Percentiles rank a stretch among this genome's conserved stretches.
phyloP scores from a whole-genome alignment of 2,329 filamentous ascomycete genomes.

The Diaporthe sp. region DNA sequence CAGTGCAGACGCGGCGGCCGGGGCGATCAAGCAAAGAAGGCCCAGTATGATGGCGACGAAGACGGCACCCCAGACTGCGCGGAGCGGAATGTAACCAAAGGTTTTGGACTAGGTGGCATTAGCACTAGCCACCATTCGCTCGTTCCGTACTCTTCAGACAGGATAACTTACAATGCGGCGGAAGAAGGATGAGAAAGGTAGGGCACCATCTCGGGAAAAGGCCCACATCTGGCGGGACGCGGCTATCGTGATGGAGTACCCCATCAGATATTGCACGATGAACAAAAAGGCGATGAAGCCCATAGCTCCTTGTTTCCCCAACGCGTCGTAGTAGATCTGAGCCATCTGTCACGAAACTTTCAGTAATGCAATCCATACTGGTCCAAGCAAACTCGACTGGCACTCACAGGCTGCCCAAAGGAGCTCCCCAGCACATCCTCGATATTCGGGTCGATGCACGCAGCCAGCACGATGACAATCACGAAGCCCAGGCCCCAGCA shows the following conservation, averaged over 20 bases:
- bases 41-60: constrained; percentile 66
- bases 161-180: constrained; percentile 58
- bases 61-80: constrained; percentile 68
- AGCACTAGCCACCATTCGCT: background rate
- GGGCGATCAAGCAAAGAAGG: constrained; percentile 70
- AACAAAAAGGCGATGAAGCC: constrained; percentile 72
- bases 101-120: constrained; percentile 54
- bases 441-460: constrained; percentile 68
- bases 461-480: constrained; percentile 69
- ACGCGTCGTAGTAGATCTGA: constrained; percentile 72
- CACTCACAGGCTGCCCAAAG: constrained; percentile 72
- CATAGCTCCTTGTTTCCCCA: constrained; percentile 71
- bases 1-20: constrained; percentile 68
- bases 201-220: constrained; percentile 72
- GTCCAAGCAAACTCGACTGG: constrained; percentile 45
- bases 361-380: background rate
- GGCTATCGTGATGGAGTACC: constrained; percentile 69
- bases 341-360: constrained; percentile 45
- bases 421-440: constrained; percentile 60
- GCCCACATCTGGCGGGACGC: constrained; percentile 74
- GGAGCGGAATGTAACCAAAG: constrained; percentile 70
- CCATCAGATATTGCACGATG: constrained; percentile 74
- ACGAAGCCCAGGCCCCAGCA: constrained; percentile 69
- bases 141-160: no score
- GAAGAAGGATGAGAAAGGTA: constrained; percentile 72